Conservation (phyloP, 192 early-diverging fungal genomes). For the Coemansia sp. region DNA sequence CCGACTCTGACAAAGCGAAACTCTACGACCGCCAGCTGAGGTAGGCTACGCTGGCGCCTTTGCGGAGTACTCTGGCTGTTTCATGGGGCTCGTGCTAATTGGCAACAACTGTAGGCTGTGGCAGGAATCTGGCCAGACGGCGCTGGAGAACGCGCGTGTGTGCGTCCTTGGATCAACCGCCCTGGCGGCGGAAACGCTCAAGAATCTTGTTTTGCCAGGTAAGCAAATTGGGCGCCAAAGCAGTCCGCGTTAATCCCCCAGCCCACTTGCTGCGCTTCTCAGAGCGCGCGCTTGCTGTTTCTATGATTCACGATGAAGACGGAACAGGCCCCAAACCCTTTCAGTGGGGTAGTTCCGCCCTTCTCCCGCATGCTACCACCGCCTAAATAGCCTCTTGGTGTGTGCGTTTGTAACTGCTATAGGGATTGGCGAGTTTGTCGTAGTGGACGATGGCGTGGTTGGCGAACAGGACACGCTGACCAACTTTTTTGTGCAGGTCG, state of each 20-base stretch:
- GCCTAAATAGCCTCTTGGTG: neutral
- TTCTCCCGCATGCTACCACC: no score
- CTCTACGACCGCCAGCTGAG: slow-evolving; percentile 50
- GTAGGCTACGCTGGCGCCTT: neutral
- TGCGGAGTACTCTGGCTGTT: neutral
- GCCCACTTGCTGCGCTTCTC: neutral
- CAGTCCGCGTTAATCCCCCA: neutral
- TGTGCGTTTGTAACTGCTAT: neutral
- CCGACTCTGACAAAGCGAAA: slow-evolving; percentile 34
- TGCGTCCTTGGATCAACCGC: slow-evolving; percentile 83
- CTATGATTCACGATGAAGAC: slow-evolving; percentile 1
- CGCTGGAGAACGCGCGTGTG: slow-evolving; percentile 79
- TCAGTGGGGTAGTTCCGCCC: neutral
- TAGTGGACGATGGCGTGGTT: slow-evolving; percentile 75
- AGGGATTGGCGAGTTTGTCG: slow-evolving; percentile 88
- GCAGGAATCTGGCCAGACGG: slow-evolving; percentile 85
- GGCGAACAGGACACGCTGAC: slow-evolving; percentile 68
- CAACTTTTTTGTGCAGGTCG: slow-evolving; percentile 89
- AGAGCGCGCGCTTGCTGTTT: neutral
- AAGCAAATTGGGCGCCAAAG: slow-evolving; percentile 10
- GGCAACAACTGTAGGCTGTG: slow-evolving; percentile 69
- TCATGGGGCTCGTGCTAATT: neutral
- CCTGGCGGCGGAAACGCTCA: slow-evolving; percentile 86
- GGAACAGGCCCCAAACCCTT: neutral
- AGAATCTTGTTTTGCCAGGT: slow-evolving; percentile 96